These are phyloP conservation scores for Apiosordaria backusii DNA, from an alignment of 495 filamentous ascomycete species.

Conservation along the genomic window DNA sequence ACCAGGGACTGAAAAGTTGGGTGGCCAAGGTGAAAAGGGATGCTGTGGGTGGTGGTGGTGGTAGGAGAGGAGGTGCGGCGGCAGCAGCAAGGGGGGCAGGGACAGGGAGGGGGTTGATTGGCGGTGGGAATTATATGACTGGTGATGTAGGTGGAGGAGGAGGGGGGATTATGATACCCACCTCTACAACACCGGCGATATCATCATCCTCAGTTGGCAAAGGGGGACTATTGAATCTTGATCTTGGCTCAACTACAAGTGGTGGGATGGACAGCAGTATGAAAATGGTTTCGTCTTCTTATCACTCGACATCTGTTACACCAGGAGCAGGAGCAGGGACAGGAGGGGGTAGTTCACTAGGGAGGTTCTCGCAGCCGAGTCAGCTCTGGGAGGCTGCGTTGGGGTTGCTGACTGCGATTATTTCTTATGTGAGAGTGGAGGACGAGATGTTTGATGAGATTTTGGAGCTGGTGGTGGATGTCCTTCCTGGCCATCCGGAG, in stretches of 20 bases:
- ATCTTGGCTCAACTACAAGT: conserved; percentile 10
- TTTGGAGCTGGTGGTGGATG: conserved; percentile 54
- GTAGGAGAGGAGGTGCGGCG: conserved; percentile 24
- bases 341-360: conserved; percentile 34
- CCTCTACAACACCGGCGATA: neutral
- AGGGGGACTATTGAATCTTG: neutral
- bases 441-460: conserved; percentile 67
- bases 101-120: conserved; percentile 7
- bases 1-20: conserved; percentile 43
- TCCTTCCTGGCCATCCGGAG: conserved; percentile 44
- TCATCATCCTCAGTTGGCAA: neutral
- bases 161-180: conserved; percentile 26
- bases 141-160: neutral
- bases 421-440: conserved; percentile 54
- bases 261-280: conserved; percentile 10
- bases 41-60: conserved; percentile 33
- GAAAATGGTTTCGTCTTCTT: conserved; percentile 23
- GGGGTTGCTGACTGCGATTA: conserved; percentile 49
- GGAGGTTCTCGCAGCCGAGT: conserved; percentile 50
- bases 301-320: neutral
- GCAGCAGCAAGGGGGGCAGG: conserved; percentile 39
- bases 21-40: conserved; percentile 31
- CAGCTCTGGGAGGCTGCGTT: conserved; percentile 59
- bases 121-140: conserved; percentile 19
- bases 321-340: conserved; percentile 8